A percentile compares a stretch with the other conserved stretches of the same genome.
Evolutionary conservation across 2,329 filamentous ascomycete species (phyloP).

Genomic region (Aspergillus ruber): DNA sequence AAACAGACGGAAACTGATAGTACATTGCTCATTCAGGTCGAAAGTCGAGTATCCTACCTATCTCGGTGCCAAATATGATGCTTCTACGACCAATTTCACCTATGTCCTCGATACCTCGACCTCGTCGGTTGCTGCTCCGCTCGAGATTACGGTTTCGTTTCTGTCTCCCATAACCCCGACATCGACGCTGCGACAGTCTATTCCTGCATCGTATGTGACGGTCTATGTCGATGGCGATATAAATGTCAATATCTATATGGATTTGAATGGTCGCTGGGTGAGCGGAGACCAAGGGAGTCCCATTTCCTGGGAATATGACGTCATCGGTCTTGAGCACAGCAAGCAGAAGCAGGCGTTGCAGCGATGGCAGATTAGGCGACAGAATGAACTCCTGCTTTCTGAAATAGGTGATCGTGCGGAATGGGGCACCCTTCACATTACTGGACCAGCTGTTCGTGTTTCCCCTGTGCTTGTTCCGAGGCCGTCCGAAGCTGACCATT

Average conservation of each 20-base stretch:
- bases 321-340: constrained; percentile 34
- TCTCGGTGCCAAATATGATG: constrained; percentile 59
- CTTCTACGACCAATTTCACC: constrained; percentile 63
- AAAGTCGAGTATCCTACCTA: constrained; percentile 55
- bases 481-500: constrained; percentile 8
- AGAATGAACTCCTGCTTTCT: constrained; percentile 61
- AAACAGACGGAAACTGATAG: constrained; percentile 1
- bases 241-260: constrained; percentile 57
- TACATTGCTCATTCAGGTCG: constrained; percentile 36
- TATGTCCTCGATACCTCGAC: constrained; percentile 48
- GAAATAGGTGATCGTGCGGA: constrained; percentile 69
- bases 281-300: constrained; percentile 64
- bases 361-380: constrained; percentile 37
- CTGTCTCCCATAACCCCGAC: constrained; percentile 75
- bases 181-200: constrained; percentile 70
- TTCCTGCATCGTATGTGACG: constrained; percentile 75
- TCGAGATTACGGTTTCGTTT: constrained; percentile 57
- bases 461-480: not conserved
- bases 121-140: constrained; percentile 33
- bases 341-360: constrained; percentile 37
- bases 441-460: constrained; percentile 52
- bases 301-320: constrained; percentile 63
- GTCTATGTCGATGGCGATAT: constrained; percentile 62
- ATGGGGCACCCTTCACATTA: constrained; percentile 78
- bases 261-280: constrained; percentile 73